A percentile compares a stretch with the other conserved stretches of the same genome.
These are phyloP conservation scores for Kwoniella mangroviensis DNA, from an alignment of 768 basidiomycete genomes.

Conservation along the genomic window DNA sequence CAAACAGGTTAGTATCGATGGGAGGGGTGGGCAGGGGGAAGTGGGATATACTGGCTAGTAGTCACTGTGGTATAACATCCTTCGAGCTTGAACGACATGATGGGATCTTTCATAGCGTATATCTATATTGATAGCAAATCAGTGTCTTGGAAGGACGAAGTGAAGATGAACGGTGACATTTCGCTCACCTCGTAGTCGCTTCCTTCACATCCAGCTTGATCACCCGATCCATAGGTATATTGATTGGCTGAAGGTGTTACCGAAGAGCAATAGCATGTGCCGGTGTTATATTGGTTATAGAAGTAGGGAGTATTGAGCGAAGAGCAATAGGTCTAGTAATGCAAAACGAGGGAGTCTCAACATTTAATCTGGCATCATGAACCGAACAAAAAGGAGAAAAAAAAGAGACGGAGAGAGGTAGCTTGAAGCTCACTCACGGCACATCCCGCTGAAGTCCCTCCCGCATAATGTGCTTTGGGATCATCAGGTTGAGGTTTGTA, in stretches of 20 bases:
- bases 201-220: conserved; percentile 13
- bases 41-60: not conserved
- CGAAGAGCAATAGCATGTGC: conserved; percentile 1
- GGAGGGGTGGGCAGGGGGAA: not conserved
- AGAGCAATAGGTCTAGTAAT: not conserved
- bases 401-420: not conserved
- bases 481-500: conserved; percentile 4
- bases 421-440: not conserved
- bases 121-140: not conserved
- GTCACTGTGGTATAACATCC: conserved; percentile 8
- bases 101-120: conserved; percentile 4
- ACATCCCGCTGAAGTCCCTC: conserved; percentile 6
- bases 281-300: conserved; percentile 10
- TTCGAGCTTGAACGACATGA: conserved; percentile 1
- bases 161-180: not conserved
- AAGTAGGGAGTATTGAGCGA: not conserved
- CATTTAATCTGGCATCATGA: not conserved
- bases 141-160: not conserved
- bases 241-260: not conserved
- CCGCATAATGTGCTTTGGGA: not conserved
- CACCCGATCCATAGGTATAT: conserved; percentile 2
- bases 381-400: no score
- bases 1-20: not conserved
- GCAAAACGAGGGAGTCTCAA: not conserved
- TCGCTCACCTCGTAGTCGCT: not conserved